Conservation (phyloP, 169 alveolate species). For the Ichthyophthirius multifiliis region DNA sequence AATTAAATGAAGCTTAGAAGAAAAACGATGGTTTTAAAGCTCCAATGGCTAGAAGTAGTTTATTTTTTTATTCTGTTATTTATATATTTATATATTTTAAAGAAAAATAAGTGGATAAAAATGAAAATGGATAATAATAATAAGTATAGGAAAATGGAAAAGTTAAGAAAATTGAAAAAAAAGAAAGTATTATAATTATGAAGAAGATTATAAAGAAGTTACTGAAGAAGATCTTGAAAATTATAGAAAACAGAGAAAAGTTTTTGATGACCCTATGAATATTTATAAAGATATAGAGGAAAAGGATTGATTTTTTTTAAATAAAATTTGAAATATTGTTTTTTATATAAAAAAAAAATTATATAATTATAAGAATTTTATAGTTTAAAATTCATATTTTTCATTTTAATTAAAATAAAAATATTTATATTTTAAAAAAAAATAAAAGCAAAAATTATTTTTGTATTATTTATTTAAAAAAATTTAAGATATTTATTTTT, state of each 20-base stretch:
- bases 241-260: constrained; percentile 17
- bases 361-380: background rate
- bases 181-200: background rate
- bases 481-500: too few species aligned
- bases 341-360: background rate
- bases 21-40: background rate
- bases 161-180: background rate
- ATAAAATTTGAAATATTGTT: background rate
- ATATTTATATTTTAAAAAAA: too few species aligned
- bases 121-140: background rate
- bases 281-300: constrained; percentile 1
- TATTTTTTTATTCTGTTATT: background rate
- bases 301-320: too few species aligned
- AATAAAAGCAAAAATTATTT: too few species aligned
- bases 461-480: too few species aligned
- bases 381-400: background rate
- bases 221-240: constrained; percentile 47
- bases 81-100: background rate
- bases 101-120: background rate
- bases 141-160: constrained; percentile 1
- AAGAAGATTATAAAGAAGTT: constrained; percentile 13
- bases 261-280: constrained; percentile 47
- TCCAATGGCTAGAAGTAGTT: background rate
- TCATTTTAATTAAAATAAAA: too few species aligned
- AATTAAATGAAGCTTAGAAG: background rate